Percentiles rank a stretch among this genome's conserved stretches.
Evolutionary conservation across 1,139 yeast genomes (phyloP).

Genomic region (Blastobotrys petasosporus): DNA sequence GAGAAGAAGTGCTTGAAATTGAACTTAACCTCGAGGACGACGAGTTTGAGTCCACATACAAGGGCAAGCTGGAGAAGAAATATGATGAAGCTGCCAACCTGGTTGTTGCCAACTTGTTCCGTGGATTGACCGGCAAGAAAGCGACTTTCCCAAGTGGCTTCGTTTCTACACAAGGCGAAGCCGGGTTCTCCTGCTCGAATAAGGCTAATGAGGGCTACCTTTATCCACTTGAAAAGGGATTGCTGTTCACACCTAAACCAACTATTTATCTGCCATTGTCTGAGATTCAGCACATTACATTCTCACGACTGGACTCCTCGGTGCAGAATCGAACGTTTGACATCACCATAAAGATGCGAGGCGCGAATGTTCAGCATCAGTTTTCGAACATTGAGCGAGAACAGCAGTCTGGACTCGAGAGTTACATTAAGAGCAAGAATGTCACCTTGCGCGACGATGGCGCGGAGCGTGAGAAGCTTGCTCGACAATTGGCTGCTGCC

Average conservation of each 20-base stretch:
- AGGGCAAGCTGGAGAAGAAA: slow-evolving; percentile 64
- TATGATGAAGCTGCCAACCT: slow-evolving; percentile 82
- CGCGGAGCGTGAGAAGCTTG: slow-evolving; percentile 73
- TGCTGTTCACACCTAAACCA: slow-evolving; percentile 89
- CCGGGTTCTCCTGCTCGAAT: slow-evolving; percentile 85
- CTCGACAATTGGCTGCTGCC: slow-evolving; percentile 70
- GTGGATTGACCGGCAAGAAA: slow-evolving; percentile 84
- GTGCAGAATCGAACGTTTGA: slow-evolving; percentile 87
- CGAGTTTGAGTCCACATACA: slow-evolving; percentile 71
- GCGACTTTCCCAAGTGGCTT: slow-evolving; percentile 83
- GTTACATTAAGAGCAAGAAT: slow-evolving; percentile 70
- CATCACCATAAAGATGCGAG: slow-evolving; percentile 66
- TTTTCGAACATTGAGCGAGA: slow-evolving; percentile 89
- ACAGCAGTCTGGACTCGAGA: slow-evolving; percentile 76
- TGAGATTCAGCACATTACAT: slow-evolving; percentile 68
- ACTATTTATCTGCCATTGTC: slow-evolving; percentile 84
- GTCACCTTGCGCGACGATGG: slow-evolving; percentile 83
- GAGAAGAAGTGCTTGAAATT: slow-evolving; percentile 87
- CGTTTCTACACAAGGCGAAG: slow-evolving; percentile 56
- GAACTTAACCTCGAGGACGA: slow-evolving; percentile 81
- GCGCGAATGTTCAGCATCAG: slow-evolving; percentile 64
- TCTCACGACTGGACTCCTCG: slow-evolving; percentile 85
- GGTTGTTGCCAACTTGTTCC: slow-evolving; percentile 82
- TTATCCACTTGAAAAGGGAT: slow-evolving; percentile 84
- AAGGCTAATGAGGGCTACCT: slow-evolving; percentile 94